Percentiles rank a stretch among this genome's conserved stretches.
phyloP scores from a whole-genome alignment of 2,329 filamentous ascomycete species.

The Sporothrix schenckii region DNA sequence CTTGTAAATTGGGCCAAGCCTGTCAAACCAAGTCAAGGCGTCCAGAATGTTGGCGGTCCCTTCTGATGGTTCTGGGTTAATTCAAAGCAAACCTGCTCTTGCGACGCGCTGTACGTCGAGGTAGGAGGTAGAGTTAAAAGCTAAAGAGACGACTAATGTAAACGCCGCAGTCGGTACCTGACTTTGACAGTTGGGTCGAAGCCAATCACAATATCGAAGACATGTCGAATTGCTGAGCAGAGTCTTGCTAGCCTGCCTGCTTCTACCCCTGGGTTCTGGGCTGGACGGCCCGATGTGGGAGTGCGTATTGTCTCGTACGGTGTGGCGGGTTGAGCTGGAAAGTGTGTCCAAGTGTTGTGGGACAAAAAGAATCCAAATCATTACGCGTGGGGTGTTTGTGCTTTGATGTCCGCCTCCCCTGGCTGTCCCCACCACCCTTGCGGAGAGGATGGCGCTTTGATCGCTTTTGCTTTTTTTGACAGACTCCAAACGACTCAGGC shows the following conservation, averaged over 20 bases:
- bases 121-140: background rate
- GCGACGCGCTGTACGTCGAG: background rate
- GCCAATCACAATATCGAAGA: background rate
- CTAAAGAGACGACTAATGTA: background rate
- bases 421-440: slow-evolving; percentile 5
- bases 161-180: background rate
- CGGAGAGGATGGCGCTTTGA: slow-evolving; percentile 16
- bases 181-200: background rate
- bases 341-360: background rate
- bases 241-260: background rate
- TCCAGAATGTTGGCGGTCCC: background rate
- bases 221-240: slow-evolving; percentile 5
- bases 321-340: background rate
- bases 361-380: background rate
- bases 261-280: background rate
- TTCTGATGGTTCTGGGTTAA: background rate
- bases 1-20: background rate
- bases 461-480: slow-evolving; percentile 13
- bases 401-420: slow-evolving; percentile 12
- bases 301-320: background rate
- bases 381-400: slow-evolving; percentile 5
- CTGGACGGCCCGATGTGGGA: background rate
- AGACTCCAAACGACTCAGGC: background rate
- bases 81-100: background rate
- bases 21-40: background rate